These are phyloP conservation scores for Madurella mycetomatis DNA, from an alignment of 2,329 filamentous ascomycete species.

Conservation along the genomic window DNA sequence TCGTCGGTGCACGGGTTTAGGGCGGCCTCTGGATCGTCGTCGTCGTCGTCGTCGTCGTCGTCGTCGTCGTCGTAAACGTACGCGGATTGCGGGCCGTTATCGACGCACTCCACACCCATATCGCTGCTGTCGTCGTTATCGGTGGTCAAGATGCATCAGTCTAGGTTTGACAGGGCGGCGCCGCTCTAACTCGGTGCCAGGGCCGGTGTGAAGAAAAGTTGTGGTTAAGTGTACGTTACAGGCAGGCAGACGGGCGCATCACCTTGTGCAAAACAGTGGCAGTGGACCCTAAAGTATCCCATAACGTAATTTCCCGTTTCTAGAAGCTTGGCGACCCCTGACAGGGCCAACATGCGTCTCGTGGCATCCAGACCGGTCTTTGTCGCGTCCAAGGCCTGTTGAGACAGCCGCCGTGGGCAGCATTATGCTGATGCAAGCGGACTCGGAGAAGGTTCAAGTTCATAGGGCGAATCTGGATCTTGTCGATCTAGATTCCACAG, in stretches of 20 bases:
- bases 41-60: slow-evolving; percentile 14
- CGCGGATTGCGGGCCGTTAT: slow-evolving; percentile 13
- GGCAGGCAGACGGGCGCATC: background rate
- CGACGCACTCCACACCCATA: slow-evolving; percentile 12
- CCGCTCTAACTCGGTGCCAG: background rate
- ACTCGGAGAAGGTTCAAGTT: no score
- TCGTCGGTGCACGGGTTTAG: slow-evolving; percentile 16
- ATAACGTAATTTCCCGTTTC: slow-evolving; percentile 21
- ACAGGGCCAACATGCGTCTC: background rate
- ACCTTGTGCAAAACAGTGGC: background rate
- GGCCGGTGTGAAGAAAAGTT: no score
- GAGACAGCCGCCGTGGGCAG: no score
- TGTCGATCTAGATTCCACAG: background rate
- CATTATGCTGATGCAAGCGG: no score
- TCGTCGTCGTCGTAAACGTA: slow-evolving; percentile 13
- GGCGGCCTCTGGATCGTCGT: slow-evolving; percentile 20
- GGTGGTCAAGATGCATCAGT: slow-evolving; percentile 9
- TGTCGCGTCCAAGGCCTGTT: background rate
- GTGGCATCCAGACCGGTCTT: background rate
- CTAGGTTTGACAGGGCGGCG: background rate
- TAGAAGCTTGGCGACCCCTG: slow-evolving; percentile 19
- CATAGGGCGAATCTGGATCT: no score
- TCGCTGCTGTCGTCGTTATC: slow-evolving; percentile 7
- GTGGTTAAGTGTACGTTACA: no score
- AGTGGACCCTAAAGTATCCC: slow-evolving; percentile 10